Evolutionary conservation across 2,329 filamentous ascomycete species (phyloP), one percentile per base, ranked within the genome.

Genomic region (Pseudogymnoascus sp.): DNA sequence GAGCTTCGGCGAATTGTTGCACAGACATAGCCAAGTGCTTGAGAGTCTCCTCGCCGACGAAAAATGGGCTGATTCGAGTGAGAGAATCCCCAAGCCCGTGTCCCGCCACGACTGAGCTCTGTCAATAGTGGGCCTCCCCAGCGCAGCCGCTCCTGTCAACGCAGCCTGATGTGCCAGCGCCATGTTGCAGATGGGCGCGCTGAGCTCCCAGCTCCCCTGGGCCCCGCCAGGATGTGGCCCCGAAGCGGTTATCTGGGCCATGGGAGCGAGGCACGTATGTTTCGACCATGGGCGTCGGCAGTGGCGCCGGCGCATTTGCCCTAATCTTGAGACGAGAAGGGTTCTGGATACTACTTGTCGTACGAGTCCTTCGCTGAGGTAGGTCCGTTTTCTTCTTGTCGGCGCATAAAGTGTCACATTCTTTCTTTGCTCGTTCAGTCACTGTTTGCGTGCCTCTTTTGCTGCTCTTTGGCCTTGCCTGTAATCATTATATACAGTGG

Each of bases 211-310:
- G 29, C 50, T 33, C 17, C 29, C 17, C 6, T 19, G 26, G 26
- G 4, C 10, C 26, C 46, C 26, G n/a, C 46, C 11, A 17, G 46
- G 50, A 56, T 56, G 11, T 56, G 50, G 17, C 29, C 46, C 46
- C 7, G 46, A 33, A 33, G 46, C 26, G 26, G 26, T n/a, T 29
- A 15, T 56, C 50, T 56, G 4, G 29, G 50, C 50, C 50, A 56
- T 56, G 50, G 50, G 50, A 33, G 50, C 50, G 50, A 56, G 29
- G 50, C n/a, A 35, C 50, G 33, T 17, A 21, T 56, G 50, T 56
- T 56, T 56, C 50, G 50, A 56, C 50, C 50, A 56, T 56, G 50
- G 29, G 50, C 19, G 50, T 56, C 50, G 50, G 50, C n/a, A 33
- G 50, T 56, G 50, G 50, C 50, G 50, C 50, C 50, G 50, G 50